Evolutionary conservation across 768 basidiomycete genomes (phyloP), one percentile per base, ranked within the genome.

Genomic region (Boletus huronensis): DNA sequence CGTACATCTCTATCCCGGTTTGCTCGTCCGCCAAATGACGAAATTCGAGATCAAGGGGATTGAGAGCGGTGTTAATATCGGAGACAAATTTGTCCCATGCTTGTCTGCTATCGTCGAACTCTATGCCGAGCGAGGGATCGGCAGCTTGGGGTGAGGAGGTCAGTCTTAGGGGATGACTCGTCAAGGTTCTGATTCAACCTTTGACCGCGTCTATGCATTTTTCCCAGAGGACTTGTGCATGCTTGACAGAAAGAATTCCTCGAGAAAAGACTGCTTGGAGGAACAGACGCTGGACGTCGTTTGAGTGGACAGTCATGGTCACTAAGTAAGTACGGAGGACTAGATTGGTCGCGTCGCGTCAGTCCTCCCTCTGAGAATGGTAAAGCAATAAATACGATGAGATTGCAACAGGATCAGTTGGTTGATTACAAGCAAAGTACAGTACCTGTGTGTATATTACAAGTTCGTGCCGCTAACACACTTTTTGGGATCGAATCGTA

Each of bases 241-340:
- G 77, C 21, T 78, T 77, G 44, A 76, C 76, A n/a, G 89, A 82
- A 5, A 93, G 68, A 9, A 83, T 70, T 16, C 85, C 79, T 17
- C 90, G 79, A 21, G 90, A 89, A 25, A 93, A 72, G 21, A 92
- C 72, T 0, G 88, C 82, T 58, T 94, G 92, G 19, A 93, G 79
- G 61, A 90, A 93, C 43, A 94, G 79, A 35, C 83, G 81, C 58
- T 83, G 82, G 5, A 89, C 84, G 66, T 92, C 88, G 67, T 73
- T 72, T n/a, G 80, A 62, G 35, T 75, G 74, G 39, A 76, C 77
- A 75, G 82, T 76, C 45, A 62, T 66, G 49, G 55, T 45, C 8
- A 19, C n/a, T 19, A 19, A 25, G 23, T 25, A 4, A 25, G 23
- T 4, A 4, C 23, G 2, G 23, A 25, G 23, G 23, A 25, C 32